phyloP scores from a whole-genome alignment of 345 rosid genomes.

The Rhizophora apiculata region DNA sequence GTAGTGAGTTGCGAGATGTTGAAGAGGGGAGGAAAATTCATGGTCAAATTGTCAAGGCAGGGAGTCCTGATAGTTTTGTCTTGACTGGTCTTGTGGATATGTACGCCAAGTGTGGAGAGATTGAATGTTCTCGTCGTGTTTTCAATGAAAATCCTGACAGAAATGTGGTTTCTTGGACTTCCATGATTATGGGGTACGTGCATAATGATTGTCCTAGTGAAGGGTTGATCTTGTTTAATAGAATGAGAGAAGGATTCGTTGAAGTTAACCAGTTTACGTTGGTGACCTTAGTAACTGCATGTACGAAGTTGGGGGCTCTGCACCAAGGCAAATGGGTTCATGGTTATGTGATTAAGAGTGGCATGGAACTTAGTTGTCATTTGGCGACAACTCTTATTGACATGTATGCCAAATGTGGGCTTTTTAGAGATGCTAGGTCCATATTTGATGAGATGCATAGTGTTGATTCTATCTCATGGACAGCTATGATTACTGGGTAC shows the following conservation, averaged over 20 bases:
- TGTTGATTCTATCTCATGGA: conserved; percentile 27
- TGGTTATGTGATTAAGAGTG: conserved; percentile 34
- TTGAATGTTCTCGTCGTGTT: conserved; percentile 41
- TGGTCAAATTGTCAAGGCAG: conserved; percentile 19
- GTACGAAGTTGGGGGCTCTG: conserved; percentile 39
- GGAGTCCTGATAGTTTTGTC: conserved; percentile 20
- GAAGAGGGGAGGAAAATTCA: conserved; percentile 34
- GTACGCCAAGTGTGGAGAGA: conserved; percentile 33
- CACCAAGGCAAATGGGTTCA: conserved; percentile 48
- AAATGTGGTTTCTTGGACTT: conserved; percentile 54
- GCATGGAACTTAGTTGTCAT: conserved; percentile 26
- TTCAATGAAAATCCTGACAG: conserved; percentile 51
- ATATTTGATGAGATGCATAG: conserved; percentile 19
- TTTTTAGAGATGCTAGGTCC: conserved; percentile 23
- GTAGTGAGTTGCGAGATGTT: conserved; percentile 51
- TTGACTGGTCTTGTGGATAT: conserved; percentile 37
- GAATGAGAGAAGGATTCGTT: conserved; percentile 38
- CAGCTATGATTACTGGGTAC: conserved; percentile 29
- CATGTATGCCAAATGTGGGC: conserved; percentile 27
- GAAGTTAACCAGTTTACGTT: conserved; percentile 32
- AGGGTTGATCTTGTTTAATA: conserved; percentile 38
- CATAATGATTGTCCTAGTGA: conserved; percentile 31
- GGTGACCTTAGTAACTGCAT: conserved; percentile 42
- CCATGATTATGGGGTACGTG: conserved; percentile 50
- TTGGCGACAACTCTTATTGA: conserved; percentile 37